A percentile compares a stretch with the other conserved stretches of the same genome.
phyloP scores from a whole-genome alignment of 495 filamentous ascomycete species.

The Hypoxylon subgilvum region DNA sequence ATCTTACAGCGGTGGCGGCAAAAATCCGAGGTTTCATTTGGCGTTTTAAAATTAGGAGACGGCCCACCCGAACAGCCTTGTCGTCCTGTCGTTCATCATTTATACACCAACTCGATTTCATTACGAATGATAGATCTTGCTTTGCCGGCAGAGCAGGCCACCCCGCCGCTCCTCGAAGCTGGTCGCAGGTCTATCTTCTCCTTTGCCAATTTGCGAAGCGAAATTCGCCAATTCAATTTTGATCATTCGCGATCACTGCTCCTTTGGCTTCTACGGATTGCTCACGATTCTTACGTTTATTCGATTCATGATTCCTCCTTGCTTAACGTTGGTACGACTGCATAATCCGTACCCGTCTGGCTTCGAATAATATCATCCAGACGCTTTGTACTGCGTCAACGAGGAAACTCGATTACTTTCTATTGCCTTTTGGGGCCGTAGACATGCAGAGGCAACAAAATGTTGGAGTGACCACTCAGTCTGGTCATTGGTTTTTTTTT shows the following conservation, averaged over 20 bases:
- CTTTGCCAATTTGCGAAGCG: not conserved
- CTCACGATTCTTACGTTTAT: conserved; percentile 38
- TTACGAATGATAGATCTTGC: conserved; percentile 19
- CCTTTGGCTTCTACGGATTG: conserved; percentile 9
- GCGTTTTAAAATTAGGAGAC: conserved; percentile 42
- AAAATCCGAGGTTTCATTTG: conserved; percentile 34
- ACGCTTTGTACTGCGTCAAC: not conserved
- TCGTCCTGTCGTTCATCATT: conserved; percentile 28
- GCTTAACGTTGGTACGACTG: conserved; percentile 13
- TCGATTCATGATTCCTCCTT: conserved; percentile 27
- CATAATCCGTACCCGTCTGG: not conserved
- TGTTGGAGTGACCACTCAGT: conserved; percentile 9
- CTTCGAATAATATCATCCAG: not conserved
- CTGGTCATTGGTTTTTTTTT: conserved; percentile 18
- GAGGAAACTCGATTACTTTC: not conserved
- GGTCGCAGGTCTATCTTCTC: not conserved
- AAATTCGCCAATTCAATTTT: not conserved
- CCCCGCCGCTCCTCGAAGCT: not conserved
- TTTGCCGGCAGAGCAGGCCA: not conserved
- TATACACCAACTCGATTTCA: conserved; percentile 16
- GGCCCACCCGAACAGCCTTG: conserved; percentile 13
- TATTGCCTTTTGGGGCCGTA: conserved; percentile 2
- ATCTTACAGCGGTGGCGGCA: conserved; percentile 41
- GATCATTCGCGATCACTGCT: not conserved
- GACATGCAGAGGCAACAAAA: conserved; percentile 1